Conservation (phyloP, 73 alveolate species). For the Paramecium sonneborni region DNA sequence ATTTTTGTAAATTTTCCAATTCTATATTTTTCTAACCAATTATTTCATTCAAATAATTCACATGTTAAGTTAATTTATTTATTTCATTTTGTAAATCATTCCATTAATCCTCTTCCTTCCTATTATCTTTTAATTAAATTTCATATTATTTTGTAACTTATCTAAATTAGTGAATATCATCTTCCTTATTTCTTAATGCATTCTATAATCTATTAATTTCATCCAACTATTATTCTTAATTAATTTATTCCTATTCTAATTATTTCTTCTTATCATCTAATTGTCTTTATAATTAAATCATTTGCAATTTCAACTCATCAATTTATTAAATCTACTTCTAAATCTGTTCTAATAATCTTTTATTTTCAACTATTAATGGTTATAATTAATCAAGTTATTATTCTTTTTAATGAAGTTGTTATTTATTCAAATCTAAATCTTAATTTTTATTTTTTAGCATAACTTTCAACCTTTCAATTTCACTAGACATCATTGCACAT, state of each 20-base stretch:
- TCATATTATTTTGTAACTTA: not conserved
- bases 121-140: not conserved
- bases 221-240: not conserved
- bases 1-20: not conserved
- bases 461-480: not conserved
- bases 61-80: not conserved
- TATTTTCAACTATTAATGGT: slow-evolving; percentile 7
- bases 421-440: not conserved
- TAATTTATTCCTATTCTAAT: not conserved
- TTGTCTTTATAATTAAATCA: not conserved
- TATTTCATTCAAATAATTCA: not conserved
- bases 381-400: not conserved
- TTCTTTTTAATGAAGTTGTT: not conserved
- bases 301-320: not conserved
- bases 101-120: not conserved
- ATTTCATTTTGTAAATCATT: not conserved
- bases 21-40: not conserved
- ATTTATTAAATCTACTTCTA: not conserved
- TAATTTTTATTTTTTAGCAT: not conserved
- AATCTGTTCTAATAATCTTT: not conserved
- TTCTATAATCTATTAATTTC: not conserved
- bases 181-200: not conserved
- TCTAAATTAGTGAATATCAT: not conserved
- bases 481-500: slow-evolving; percentile 12
- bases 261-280: not conserved